Percentiles rank a stretch among this genome's conserved stretches.
These are phyloP conservation scores for Leucocoprinus leucothites DNA, from an alignment of 768 basidiomycete species.

Conservation along the genomic window DNA sequence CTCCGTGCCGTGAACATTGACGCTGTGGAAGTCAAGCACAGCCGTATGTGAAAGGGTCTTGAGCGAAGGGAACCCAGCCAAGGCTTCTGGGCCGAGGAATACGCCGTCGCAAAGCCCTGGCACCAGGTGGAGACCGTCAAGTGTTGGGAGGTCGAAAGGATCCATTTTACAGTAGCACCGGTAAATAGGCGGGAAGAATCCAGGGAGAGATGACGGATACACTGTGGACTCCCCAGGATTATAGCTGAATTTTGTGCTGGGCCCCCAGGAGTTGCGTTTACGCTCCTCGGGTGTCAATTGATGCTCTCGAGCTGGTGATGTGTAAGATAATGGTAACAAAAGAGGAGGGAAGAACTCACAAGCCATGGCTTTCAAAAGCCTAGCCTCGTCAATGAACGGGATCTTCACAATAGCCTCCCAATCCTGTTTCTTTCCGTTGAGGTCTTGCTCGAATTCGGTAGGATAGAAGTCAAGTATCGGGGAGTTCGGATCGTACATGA, in stretches of 20 bases:
- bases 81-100: constrained; percentile 75
- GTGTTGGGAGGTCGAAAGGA: constrained; percentile 83
- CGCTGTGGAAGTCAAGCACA: constrained; percentile 77
- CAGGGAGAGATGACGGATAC: constrained; percentile 91
- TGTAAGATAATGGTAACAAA: background rate
- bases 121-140: constrained; percentile 81
- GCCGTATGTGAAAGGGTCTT: constrained; percentile 82
- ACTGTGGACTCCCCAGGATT: constrained; percentile 56
- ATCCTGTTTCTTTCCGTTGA: constrained; percentile 97
- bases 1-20: constrained; percentile 91
- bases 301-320: constrained; percentile 64
- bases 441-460: constrained; percentile 81
- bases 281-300: constrained; percentile 75
- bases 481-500: constrained; percentile 84
- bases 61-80: constrained; percentile 96
- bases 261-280: constrained; percentile 71
- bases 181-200: constrained; percentile 88
- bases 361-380: constrained; percentile 80
- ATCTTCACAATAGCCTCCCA: constrained; percentile 99
- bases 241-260: constrained; percentile 77
- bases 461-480: constrained; percentile 96
- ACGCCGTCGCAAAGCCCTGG: constrained; percentile 89
- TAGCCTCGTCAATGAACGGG: constrained; percentile 87
- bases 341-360: constrained; percentile 40
- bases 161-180: constrained; percentile 80